These are phyloP conservation scores for Wickerhamiella azymoides DNA, from an alignment of 805 yeast genomes.

Conservation along the genomic window DNA sequence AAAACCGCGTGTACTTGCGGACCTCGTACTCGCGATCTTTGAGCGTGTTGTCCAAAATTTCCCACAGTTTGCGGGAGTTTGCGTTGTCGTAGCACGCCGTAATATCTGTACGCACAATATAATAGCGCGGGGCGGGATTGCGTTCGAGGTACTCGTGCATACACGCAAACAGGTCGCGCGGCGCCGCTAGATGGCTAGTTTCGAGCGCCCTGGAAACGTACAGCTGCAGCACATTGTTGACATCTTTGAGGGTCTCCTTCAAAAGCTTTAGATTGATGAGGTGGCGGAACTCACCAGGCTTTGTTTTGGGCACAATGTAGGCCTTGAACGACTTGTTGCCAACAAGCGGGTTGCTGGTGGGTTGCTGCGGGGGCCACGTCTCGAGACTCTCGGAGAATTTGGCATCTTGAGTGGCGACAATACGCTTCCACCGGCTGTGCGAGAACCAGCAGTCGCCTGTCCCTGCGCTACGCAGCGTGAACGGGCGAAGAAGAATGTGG, in stretches of 20 bases:
- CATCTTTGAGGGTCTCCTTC: conserved; percentile 3
- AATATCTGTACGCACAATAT: conserved; percentile 60
- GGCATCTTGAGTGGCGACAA: not conserved
- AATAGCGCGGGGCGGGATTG: conserved; percentile 26
- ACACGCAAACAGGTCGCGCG: conserved; percentile 27
- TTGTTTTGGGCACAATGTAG: conserved; percentile 15
- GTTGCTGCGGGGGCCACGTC: not conserved
- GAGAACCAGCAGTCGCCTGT: not conserved
- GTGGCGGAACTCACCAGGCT: conserved; percentile 11
- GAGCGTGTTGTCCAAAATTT: not conserved
- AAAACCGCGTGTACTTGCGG: not conserved
- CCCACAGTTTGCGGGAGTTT: conserved; percentile 14
- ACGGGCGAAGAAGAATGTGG: not conserved
- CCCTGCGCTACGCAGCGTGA: not conserved
- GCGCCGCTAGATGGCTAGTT: conserved; percentile 16
- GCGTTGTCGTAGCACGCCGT: conserved; percentile 64
- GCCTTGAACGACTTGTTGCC: not conserved
- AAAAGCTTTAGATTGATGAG: conserved; percentile 15
- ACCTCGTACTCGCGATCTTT: not conserved
- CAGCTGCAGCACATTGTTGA: conserved; percentile 23
- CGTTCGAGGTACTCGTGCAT: conserved; percentile 29
- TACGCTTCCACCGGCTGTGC: not conserved
- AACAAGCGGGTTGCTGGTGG: not conserved
- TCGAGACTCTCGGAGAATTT: not conserved
- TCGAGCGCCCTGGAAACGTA: conserved; percentile 27